Evolutionary conservation across 2,329 filamentous ascomycete genomes (phyloP).

Genomic region (Colletotrichum falcatum): DNA sequence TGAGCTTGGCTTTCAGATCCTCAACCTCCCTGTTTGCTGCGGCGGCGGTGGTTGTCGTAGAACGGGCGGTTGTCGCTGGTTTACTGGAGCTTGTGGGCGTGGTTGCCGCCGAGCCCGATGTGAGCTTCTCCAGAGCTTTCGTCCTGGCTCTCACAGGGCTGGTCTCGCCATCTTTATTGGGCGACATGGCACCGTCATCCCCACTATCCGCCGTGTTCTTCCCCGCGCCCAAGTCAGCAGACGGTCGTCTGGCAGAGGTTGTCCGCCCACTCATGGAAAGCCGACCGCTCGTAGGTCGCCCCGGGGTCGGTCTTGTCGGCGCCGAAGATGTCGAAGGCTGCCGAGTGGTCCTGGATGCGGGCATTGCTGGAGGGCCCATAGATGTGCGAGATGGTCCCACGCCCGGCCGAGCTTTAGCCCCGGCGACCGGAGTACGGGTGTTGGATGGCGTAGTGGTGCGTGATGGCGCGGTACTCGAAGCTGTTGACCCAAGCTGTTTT

Average conservation of each 20-base stretch:
- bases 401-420: constrained; percentile 66
- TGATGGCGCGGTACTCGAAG: constrained; percentile 69
- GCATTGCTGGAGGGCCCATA: constrained; percentile 74
- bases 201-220: constrained; percentile 53
- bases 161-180: constrained; percentile 63
- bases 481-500: constrained; percentile 72
- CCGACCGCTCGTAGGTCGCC: constrained; percentile 57
- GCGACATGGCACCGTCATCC: constrained; percentile 55
- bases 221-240: constrained; percentile 60
- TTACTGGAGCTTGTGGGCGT: constrained; percentile 43
- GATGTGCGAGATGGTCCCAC: constrained; percentile 68
- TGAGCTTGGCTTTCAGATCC: constrained; percentile 88
- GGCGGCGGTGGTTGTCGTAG: constrained; percentile 59
- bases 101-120: constrained; percentile 51
- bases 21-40: constrained; percentile 78
- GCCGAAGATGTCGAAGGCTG: constrained; percentile 59
- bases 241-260: constrained; percentile 57
- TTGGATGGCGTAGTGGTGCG: constrained; percentile 75
- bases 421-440: constrained; percentile 57
- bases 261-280: constrained; percentile 53
- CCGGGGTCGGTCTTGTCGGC: constrained; percentile 44
- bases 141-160: constrained; percentile 65
- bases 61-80: constrained; percentile 46
- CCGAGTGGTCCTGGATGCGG: constrained; percentile 57
- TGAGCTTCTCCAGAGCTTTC: constrained; percentile 64